A percentile compares a stretch with the other conserved stretches of the same genome.
Evolutionary conservation across 2,329 filamentous ascomycete genomes (phyloP).

Genomic region (Clarireedia monteithiana): DNA sequence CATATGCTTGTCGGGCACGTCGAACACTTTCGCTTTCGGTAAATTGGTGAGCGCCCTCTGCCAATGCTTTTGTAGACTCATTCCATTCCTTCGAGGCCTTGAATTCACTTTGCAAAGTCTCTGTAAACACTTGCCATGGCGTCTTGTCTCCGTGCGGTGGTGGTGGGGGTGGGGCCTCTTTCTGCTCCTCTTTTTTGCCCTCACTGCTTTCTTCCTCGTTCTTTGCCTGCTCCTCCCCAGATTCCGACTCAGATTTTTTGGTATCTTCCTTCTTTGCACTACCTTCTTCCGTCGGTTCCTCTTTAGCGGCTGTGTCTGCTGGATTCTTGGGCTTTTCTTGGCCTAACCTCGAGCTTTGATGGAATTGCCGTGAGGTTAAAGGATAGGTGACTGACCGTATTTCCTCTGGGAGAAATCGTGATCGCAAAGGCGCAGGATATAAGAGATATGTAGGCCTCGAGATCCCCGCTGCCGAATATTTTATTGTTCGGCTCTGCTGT

Average conservation of each 20-base stretch:
- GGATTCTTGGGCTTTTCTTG: conserved; percentile 21
- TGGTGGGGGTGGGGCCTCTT: conserved; percentile 62
- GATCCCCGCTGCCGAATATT: conserved; percentile 23
- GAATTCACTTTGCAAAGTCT: conserved; percentile 91
- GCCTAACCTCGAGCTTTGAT: conserved; percentile 19
- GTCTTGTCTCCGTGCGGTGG: conserved; percentile 98
- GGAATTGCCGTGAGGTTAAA: conserved; percentile 18
- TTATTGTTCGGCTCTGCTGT: conserved; percentile 26
- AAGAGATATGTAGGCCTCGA: conserved; percentile 33
- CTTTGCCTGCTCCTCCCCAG: conserved; percentile 24
- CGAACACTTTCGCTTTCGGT: conserved; percentile 88
- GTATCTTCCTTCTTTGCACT: conserved; percentile 5
- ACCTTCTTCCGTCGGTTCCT: conserved; percentile 10
- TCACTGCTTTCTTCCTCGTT: conserved; percentile 19
- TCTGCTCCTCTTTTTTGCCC: conserved; percentile 30
- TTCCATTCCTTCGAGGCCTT: conserved; percentile 99
- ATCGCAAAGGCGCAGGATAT: conserved; percentile 30
- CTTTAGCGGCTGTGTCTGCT: conserved; percentile 10
- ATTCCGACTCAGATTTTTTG: conserved; percentile 17
- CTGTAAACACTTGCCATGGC: conserved; percentile 96
- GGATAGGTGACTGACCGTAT: conserved; percentile 11
- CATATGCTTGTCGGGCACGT: conserved; percentile 77
- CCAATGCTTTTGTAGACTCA: conserved; percentile 91
- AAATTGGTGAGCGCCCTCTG: conserved; percentile 82
- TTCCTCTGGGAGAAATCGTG: conserved; percentile 33